Evolutionary conservation across 1,139 yeast species (phyloP), one percentile per base, ranked within the genome.

Genomic region (Lodderomyces oxycetoniae): DNA sequence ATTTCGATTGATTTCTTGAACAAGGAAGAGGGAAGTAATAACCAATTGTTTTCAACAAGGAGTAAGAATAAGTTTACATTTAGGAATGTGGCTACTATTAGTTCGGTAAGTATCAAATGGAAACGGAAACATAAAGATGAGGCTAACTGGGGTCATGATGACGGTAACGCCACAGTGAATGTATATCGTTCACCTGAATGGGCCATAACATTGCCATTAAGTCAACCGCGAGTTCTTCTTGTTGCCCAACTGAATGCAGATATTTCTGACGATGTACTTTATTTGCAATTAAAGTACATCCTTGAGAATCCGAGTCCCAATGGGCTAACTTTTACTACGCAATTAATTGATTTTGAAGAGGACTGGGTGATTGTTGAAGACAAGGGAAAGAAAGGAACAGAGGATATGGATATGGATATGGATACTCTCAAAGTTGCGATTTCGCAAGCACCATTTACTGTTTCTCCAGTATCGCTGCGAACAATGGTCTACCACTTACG

Each of bases 291-390:
- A 26, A 60, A 52, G 9, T 84, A 76, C 48, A 66, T 70, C 34
- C 50, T 85, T 32, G 95, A 85, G 50, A 85, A 85, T 48, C 88
- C 93, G 6, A 81, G 93, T 0, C 70, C 81, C 3, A 64, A 81
- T 36, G 68, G 79, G 2, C 76, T 85, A 43, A 75, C 77, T 3
- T 85, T 83, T 50, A 65, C 82, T 5, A 68, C 81, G 0, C 57
- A 66, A 13, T 45, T 73, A 30, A 44, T 45, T 12, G 53, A 46
- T 5, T 50, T 49, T 3, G 46, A 40, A 4, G 31, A 36, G 15
- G 49, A 46, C 3, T 66, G 71, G 71, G 39, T 40, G 13, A 57
- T 65, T 36, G 53, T 50, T 7, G 20, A 11, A 13, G 19, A 26
- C 7, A 8, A 26, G 10, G 17, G n/a, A 13, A 13, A 7, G 6